A percentile compares a stretch with the other conserved stretches of the same genome.
These are phyloP conservation scores for Pleurotus eryngii DNA, from an alignment of 768 basidiomycete genomes.

Conservation along the genomic window DNA sequence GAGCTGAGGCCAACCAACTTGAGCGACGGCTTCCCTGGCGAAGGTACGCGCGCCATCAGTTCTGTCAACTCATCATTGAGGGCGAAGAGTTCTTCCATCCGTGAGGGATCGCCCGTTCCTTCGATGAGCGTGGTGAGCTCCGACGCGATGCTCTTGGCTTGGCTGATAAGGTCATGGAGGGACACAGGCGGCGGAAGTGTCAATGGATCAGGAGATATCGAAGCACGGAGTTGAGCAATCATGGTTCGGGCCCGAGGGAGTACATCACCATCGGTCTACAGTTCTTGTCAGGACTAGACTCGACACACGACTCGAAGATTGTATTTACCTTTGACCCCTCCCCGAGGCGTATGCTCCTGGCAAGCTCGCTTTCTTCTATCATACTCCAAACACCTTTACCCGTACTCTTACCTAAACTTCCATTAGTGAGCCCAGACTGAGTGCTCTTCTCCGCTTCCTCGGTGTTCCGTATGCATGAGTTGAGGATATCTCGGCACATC, in stretches of 20 bases:
- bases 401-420: slow-evolving; percentile 45
- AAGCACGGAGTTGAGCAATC: slow-evolving; percentile 34
- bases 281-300: slow-evolving; percentile 2
- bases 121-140: slow-evolving; percentile 54
- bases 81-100: slow-evolving; percentile 63
- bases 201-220: slow-evolving; percentile 14
- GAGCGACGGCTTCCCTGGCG: slow-evolving; percentile 34
- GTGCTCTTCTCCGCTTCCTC: slow-evolving; percentile 68
- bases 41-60: slow-evolving; percentile 47
- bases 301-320: slow-evolving; percentile 1
- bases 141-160: slow-evolving; percentile 49
- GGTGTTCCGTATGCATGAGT: slow-evolving; percentile 89
- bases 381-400: slow-evolving; percentile 78
- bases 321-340: slow-evolving; percentile 52
- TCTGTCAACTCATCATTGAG: slow-evolving; percentile 71
- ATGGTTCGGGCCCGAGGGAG: slow-evolving; percentile 44
- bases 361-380: slow-evolving; percentile 84
- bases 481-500: slow-evolving; percentile 86
- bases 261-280: slow-evolving; percentile 45
- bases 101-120: slow-evolving; percentile 51
- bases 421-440: slow-evolving; percentile 15
- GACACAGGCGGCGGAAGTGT: slow-evolving; percentile 10
- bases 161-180: slow-evolving; percentile 37
- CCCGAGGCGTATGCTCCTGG: slow-evolving; percentile 57
- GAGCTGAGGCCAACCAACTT: slow-evolving; percentile 36